Evolutionary conservation across 768 basidiomycete genomes (phyloP), one percentile per base, ranked within the genome.

Genomic region (Clathrus columnatus): DNA sequence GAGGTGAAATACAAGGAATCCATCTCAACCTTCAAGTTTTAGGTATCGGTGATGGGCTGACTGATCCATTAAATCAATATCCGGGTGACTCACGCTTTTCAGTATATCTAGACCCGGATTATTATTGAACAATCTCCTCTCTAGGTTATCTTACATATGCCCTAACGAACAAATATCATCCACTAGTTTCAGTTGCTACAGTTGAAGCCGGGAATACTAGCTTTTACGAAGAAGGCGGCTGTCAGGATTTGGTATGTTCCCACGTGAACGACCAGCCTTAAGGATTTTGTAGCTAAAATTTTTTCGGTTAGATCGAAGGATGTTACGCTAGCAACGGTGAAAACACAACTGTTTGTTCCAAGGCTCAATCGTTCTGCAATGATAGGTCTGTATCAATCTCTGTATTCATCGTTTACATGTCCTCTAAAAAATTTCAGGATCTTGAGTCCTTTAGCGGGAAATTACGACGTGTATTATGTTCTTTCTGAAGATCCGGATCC

Each of bases 21-120:
- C 69, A 66, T 2, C 71, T 85, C 47, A 83, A 83, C 59, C 73
- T 85, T n/a, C 75, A 81, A 63, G 70, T 75, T 23, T 73, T 83
- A n/a, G 83, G 80, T 17, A 70, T 85, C 20, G 82, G 83, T 17
- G 73, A 85, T 61, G 82, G 82, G 10, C 65, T 83, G 21, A 83
- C 81, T 4, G 67, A 63, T 64, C 69, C 61, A 5, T 63, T 82
- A 23, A 61, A 61, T 1, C 82, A 83, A 67, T 84, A 83, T 61
- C 76, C 80, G 4, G 78, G 51, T 53, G 7, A 20, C 24, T n/a
- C 10, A 18, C 20, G 4, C 21, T 36, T 51, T 32, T 20, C 17
- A 8, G 41, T 36, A 36, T 17, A 46, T 47, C 24, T 4, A 7
- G 36, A 7, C n/a, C n/a, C n/a, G n/a, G n/a, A n/a, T n/a, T n/a